Percentiles rank a stretch among this genome's conserved stretches.
Evolutionary conservation across 164 flowering plant species (phyloP).

Genomic region (Magnolia officinalis): DNA sequence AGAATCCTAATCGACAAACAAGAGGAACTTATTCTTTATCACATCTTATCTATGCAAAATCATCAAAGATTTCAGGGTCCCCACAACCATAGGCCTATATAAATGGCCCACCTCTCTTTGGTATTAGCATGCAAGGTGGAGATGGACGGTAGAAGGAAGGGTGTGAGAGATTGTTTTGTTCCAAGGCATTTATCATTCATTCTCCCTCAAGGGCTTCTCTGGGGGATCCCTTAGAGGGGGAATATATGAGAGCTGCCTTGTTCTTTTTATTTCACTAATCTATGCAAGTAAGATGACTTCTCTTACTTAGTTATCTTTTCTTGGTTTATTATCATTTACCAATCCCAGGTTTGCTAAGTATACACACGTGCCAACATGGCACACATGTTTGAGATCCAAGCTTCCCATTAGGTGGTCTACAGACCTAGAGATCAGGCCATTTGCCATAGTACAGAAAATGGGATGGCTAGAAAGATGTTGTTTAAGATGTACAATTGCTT

Average conservation of each 20-base stretch:
- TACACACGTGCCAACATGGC: too few species aligned
- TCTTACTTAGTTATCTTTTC: background rate
- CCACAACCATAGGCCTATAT: conserved; percentile 6
- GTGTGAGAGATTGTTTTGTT: background rate
- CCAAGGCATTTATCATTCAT: conserved; percentile 5
- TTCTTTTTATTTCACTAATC: background rate
- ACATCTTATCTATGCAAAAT: background rate
- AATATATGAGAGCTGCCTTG: background rate
- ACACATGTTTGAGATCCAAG: too few species aligned
- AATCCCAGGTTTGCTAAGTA: too few species aligned
- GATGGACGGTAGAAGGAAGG: background rate
- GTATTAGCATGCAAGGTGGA: background rate
- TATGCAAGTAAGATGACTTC: background rate
- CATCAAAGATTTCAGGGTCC: conserved; percentile 1
- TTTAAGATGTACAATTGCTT: too few species aligned
- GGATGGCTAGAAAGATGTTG: too few species aligned
- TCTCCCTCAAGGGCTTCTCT: conserved; percentile 11
- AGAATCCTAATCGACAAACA: background rate
- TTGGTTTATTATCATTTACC: background rate
- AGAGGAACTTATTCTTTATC: background rate
- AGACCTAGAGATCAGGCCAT: too few species aligned
- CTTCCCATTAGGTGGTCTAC: too few species aligned
- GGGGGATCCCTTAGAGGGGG: background rate
- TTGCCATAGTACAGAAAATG: too few species aligned
- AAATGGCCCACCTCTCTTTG: background rate